Percentiles rank a stretch among this genome's conserved stretches.
phyloP scores from a whole-genome alignment of 257 asterid genomes.

The Penstemon newberryi region DNA sequence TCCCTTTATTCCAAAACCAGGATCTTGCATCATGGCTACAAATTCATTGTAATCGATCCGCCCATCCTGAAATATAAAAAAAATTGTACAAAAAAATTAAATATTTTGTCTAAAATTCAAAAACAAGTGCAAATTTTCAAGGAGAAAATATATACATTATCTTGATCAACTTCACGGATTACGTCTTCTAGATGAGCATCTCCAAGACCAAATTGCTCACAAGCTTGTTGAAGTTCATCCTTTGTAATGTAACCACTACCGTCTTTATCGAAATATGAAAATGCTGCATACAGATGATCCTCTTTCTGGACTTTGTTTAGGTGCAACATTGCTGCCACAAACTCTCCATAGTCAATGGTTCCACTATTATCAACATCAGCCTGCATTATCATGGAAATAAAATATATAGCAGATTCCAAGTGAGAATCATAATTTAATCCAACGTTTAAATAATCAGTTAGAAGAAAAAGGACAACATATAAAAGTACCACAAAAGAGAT shows the following conservation, averaged over 20 bases:
- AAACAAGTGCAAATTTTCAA: background rate
- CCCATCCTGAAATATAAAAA: slow-evolving; percentile 60
- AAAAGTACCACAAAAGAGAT: too few relatives aligned
- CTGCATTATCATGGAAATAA: slow-evolving; percentile 39
- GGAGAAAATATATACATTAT: slow-evolving; percentile 44
- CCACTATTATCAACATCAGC: slow-evolving; percentile 91
- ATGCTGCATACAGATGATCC: slow-evolving; percentile 72
- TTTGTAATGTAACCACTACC: slow-evolving; percentile 81
- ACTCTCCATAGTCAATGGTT: slow-evolving; percentile 84
- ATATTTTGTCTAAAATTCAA: background rate
- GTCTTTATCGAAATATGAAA: slow-evolving; percentile 83
- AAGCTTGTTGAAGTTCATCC: slow-evolving; percentile 88
- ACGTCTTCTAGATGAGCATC: slow-evolving; percentile 69
- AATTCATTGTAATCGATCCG: slow-evolving; percentile 78
- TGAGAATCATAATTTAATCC: background rate
- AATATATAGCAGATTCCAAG: background rate
- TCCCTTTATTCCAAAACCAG: slow-evolving; percentile 51
- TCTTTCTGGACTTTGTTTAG: slow-evolving; percentile 83
- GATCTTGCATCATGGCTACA: slow-evolving; percentile 86
- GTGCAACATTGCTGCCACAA: slow-evolving; percentile 89
- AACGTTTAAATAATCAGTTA: background rate
- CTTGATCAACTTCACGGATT: slow-evolving; percentile 83
- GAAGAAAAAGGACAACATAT: background rate
- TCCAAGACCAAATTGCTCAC: slow-evolving; percentile 73
- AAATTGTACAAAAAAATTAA: background rate